phyloP scores from a whole-genome alignment of 495 filamentous ascomycete genomes.

The Penicillium mononematosum region DNA sequence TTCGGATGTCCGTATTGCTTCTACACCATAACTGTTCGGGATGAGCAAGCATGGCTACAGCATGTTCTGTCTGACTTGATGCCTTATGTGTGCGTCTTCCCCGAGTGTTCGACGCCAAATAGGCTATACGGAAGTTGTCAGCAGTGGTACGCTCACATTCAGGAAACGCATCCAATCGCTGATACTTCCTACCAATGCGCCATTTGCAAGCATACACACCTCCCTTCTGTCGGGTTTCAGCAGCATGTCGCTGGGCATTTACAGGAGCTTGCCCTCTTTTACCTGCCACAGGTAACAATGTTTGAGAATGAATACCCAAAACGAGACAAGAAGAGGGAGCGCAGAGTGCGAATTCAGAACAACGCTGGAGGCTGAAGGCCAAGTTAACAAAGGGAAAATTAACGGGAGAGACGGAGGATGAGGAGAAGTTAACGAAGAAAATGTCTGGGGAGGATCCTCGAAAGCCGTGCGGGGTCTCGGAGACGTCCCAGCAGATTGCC shows the following conservation, averaged over 20 bases:
- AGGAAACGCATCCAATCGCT: neutral
- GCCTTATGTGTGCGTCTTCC: conserved; percentile 29
- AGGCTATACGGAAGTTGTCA: conserved; percentile 23
- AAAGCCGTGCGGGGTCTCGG: too few species aligned
- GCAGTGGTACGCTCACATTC: conserved; percentile 27
- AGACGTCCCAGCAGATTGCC: too few species aligned
- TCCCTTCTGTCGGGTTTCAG: conserved; percentile 6
- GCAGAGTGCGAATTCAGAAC: too few species aligned
- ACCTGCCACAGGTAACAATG: conserved; percentile 1
- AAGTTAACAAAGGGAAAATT: too few species aligned
- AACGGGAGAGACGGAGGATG: too few species aligned
- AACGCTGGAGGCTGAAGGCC: too few species aligned
- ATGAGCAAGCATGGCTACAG: conserved; percentile 18
- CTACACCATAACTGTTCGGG: conserved; percentile 15
- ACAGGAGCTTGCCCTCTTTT: conserved; percentile 23
- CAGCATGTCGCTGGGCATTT: conserved; percentile 20
- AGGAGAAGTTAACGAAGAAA: too few species aligned
- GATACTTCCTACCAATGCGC: conserved; percentile 4
- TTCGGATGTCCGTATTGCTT: conserved; percentile 36
- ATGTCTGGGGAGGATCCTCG: too few species aligned
- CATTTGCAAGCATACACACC: neutral
- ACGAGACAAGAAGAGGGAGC: too few species aligned
- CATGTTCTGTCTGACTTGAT: conserved; percentile 33
- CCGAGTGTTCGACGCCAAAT: conserved; percentile 19
- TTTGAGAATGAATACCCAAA: neutral